These are phyloP conservation scores for Entrophospora sp. DNA, from an alignment of 192 early-diverging fungal genomes.

Conservation along the genomic window DNA sequence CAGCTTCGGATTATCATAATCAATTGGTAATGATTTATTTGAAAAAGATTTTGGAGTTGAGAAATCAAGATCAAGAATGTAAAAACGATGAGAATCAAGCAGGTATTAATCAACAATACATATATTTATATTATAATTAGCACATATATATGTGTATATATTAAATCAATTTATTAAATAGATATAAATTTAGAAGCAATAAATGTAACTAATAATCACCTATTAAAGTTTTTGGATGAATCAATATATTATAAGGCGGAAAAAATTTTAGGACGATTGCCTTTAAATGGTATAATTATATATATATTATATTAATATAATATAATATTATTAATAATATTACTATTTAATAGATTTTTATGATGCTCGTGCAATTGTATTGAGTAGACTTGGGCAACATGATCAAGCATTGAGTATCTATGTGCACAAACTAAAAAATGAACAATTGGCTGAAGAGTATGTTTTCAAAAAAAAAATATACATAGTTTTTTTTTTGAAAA, in stretches of 20 bases:
- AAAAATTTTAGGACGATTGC: constrained; percentile 61
- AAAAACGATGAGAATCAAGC: constrained; percentile 13
- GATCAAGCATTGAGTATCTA: constrained; percentile 78
- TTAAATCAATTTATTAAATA: too few species aligned
- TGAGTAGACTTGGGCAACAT: constrained; percentile 77
- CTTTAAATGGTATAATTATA: constrained; percentile 49
- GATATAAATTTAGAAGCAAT: constrained; percentile 4
- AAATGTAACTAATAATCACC: constrained; percentile 24
- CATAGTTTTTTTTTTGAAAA: too few species aligned
- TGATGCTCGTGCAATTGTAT: constrained; percentile 72
- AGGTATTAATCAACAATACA: background rate
- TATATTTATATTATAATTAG: background rate
- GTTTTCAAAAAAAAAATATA: too few species aligned
- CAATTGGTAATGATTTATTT: constrained; percentile 74
- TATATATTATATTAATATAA: background rate
- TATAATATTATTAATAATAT: too few species aligned
- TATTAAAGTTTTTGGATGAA: constrained; percentile 62
- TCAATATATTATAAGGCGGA: constrained; percentile 70
- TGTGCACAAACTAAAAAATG: constrained; percentile 69
- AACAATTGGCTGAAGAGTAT: constrained; percentile 58
- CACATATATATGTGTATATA: background rate
- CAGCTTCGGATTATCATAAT: constrained; percentile 68
- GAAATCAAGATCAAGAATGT: constrained; percentile 19
- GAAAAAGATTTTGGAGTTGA: constrained; percentile 44
- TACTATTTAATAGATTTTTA: constrained; percentile 69